Evolutionary conservation across 176 grass and related monocot genomes (phyloP).

Genomic region (Oryza punctata): DNA sequence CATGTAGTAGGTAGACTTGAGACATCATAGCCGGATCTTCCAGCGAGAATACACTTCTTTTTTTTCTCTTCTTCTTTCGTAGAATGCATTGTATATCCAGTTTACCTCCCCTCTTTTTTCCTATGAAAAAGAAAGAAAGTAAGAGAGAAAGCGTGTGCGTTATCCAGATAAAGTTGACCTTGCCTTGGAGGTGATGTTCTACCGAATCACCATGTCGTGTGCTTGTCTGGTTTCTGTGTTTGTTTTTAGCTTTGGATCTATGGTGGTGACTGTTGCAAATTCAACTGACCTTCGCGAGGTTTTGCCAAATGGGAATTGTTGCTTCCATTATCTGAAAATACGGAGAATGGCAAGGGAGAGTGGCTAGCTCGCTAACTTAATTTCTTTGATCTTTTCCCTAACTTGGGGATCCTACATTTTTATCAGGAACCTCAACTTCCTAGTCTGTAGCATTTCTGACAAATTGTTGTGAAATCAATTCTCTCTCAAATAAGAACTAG

Average conservation of each 20-base stretch:
- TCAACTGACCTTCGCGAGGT: background rate
- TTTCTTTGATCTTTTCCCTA: no score
- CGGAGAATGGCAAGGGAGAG: background rate
- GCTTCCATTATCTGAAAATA: no score
- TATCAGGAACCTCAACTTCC: background rate
- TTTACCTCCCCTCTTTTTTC: conserved; percentile 32
- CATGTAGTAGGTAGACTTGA: conserved; percentile 49
- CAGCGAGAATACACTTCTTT: conserved; percentile 19
- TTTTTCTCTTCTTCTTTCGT: conserved; percentile 7
- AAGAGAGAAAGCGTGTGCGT: conserved; percentile 12
- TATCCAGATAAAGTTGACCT: conserved; percentile 54
- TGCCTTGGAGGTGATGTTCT: conserved; percentile 40
- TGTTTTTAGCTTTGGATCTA: background rate
- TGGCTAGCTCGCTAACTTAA: background rate
- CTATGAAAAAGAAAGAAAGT: conserved; percentile 1
- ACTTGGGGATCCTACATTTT: background rate
- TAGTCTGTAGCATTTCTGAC: background rate
- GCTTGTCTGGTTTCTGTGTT: background rate
- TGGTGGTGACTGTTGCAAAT: conserved; percentile 24
- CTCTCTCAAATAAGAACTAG: background rate
- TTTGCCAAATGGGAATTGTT: background rate
- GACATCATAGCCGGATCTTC: conserved; percentile 41
- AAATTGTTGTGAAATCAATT: background rate
- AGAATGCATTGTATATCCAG: conserved; percentile 25
- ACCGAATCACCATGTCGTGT: conserved; percentile 32